Conservation (phyloP, 495 filamentous ascomycete genomes). For the Haplographium delicatum region DNA sequence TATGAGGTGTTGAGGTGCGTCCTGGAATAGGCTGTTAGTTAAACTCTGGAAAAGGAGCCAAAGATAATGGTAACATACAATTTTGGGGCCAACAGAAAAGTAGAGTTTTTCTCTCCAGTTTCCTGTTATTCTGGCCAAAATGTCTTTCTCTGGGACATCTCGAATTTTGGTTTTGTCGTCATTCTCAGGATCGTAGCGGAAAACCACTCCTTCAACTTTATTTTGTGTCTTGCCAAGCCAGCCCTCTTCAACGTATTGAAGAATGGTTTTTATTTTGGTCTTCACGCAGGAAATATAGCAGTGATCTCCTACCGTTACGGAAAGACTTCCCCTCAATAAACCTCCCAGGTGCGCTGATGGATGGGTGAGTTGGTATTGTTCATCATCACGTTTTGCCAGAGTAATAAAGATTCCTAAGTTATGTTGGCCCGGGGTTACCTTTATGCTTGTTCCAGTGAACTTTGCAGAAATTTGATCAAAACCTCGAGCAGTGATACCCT, state of each 20-base stretch:
- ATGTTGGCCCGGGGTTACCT: constrained; percentile 84
- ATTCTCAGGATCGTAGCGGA: constrained; percentile 76
- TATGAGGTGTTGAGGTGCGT: constrained; percentile 54
- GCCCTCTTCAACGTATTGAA: constrained; percentile 89
- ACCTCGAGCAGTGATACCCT: constrained; percentile 80
- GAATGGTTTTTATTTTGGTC: constrained; percentile 82
- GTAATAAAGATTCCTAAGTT: constrained; percentile 96
- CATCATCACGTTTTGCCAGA: constrained; percentile 69
- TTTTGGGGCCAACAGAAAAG: constrained; percentile 47
- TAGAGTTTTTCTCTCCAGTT: constrained; percentile 64
- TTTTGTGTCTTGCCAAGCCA: constrained; percentile 92
- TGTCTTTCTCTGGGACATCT: constrained; percentile 77
- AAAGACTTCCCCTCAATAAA: constrained; percentile 73
- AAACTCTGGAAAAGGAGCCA: too few species aligned
- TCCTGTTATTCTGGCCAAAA: constrained; percentile 79
- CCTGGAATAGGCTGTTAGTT: too few species aligned
- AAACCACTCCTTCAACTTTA: constrained; percentile 85
- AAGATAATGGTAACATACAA: constrained; percentile 38
- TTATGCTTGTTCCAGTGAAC: constrained; percentile 92
- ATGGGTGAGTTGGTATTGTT: constrained; percentile 92
- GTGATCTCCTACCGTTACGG: constrained; percentile 80
- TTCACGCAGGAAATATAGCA: constrained; percentile 82
- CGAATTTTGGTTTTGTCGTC: constrained; percentile 72
- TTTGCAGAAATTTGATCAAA: constrained; percentile 97
- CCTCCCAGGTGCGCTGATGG: constrained; percentile 90